phyloP scores from a whole-genome alignment of 2,329 filamentous ascomycete genomes.

The Sphaerostilbella broomeana region DNA sequence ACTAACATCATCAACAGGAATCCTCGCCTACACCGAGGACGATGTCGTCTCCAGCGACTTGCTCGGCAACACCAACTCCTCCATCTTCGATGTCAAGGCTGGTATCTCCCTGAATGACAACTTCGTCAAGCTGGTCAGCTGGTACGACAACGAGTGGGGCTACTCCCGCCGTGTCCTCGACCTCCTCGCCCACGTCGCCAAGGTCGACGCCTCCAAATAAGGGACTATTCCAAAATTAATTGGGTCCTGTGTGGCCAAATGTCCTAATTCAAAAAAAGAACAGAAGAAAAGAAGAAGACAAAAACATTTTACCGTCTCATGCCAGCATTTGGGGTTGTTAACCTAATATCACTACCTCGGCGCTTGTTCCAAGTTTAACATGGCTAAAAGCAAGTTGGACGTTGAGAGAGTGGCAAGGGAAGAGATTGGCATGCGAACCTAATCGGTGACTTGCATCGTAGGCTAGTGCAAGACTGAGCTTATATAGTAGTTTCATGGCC shows the following conservation, averaged over 20 bases:
- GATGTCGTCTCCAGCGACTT: conserved; percentile 91
- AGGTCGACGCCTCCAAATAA: conserved; percentile 61
- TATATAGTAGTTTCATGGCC: conserved; percentile 5
- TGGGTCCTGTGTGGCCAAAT: background rate
- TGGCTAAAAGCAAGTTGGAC: too few species aligned
- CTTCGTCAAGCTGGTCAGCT: conserved; percentile 97
- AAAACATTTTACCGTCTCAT: conserved; percentile 12
- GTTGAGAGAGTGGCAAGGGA: too few species aligned
- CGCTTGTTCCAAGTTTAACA: conserved; percentile 1
- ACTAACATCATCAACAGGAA: conserved; percentile 44
- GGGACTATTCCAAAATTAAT: conserved; percentile 1
- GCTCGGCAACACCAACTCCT: conserved; percentile 87
- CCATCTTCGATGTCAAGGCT: conserved; percentile 98
- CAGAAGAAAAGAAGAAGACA: conserved; percentile 20
- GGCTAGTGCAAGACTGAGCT: conserved; percentile 3
- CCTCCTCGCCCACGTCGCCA: conserved; percentile 71
- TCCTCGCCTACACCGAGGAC: conserved; percentile 94
- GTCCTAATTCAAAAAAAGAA: conserved; percentile 3
- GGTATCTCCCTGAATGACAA: conserved; percentile 97
- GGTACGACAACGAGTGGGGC: conserved; percentile 99
- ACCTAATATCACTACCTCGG: background rate
- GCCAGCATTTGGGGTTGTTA: conserved; percentile 1
- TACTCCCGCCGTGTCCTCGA: conserved; percentile 95
- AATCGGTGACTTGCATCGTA: conserved; percentile 2
- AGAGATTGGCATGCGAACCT: conserved; percentile 1